phyloP scores from a whole-genome alignment of 306 rosid species.

The Begonia loranthoides region DNA sequence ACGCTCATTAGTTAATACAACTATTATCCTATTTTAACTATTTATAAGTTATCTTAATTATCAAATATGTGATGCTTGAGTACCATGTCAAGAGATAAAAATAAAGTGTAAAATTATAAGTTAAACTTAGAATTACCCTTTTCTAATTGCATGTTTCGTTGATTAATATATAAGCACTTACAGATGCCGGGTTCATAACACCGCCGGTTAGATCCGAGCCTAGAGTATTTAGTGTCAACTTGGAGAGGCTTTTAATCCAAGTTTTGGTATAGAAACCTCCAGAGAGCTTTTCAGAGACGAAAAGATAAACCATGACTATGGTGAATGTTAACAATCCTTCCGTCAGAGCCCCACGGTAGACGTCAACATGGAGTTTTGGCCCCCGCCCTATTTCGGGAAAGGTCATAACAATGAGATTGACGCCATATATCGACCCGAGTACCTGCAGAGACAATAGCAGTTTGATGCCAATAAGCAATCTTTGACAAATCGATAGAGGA shows the following conservation, averaged over 20 bases:
- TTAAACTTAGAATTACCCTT: background rate
- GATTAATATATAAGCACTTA: slow-evolving; percentile 23
- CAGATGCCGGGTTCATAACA: slow-evolving; percentile 89
- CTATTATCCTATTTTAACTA: too few relatives aligned
- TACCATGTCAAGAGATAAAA: too few relatives aligned
- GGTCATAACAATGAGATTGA: slow-evolving; percentile 34
- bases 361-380: slow-evolving; percentile 54
- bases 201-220: slow-evolving; percentile 95
- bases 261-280: slow-evolving; percentile 76
- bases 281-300: slow-evolving; percentile 37
- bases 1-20: too few relatives aligned
- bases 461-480: too few relatives aligned
- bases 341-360: slow-evolving; percentile 74
- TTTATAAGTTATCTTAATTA: too few relatives aligned
- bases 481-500: too few relatives aligned
- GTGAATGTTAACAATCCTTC: slow-evolving; percentile 67
- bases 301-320: slow-evolving; percentile 53
- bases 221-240: slow-evolving; percentile 60
- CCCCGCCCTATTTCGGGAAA: slow-evolving; percentile 67
- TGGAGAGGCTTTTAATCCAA: slow-evolving; percentile 88
- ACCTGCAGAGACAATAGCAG: slow-evolving; percentile 33
- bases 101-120: background rate
- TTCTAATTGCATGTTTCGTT: background rate
- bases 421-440: slow-evolving; percentile 65
- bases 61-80: too few relatives aligned